phyloP scores from a whole-genome alignment of 164 flowering plant species.

The Sextonia rubra region DNA sequence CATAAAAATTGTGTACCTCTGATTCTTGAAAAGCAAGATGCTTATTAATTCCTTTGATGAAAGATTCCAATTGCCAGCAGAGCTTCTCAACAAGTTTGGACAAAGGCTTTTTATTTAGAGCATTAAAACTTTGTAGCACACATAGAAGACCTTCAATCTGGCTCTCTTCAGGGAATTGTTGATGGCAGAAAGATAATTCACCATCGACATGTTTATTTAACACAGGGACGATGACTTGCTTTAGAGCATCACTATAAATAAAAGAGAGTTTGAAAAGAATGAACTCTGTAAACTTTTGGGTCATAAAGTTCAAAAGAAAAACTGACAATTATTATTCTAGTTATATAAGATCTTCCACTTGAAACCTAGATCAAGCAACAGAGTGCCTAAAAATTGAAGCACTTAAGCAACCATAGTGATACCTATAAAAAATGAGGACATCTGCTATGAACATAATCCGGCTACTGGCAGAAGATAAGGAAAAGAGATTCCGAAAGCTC shows the following conservation, averaged over 20 bases:
- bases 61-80: constrained; percentile 42
- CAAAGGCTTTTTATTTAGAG: constrained; percentile 20
- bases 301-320: neutral
- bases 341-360: constrained; percentile 2
- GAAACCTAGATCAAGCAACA: constrained; percentile 7
- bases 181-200: constrained; percentile 12
- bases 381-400: constrained; percentile 4
- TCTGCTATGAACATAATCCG: constrained; percentile 61
- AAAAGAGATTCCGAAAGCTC: constrained; percentile 28
- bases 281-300: neutral
- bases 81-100: constrained; percentile 43
- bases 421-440: constrained; percentile 69
- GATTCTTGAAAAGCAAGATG: constrained; percentile 55
- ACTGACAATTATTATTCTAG: constrained; percentile 6
- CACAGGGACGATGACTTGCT: constrained; percentile 46
- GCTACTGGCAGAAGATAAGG: constrained; percentile 32
- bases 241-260: constrained; percentile 54
- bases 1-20: constrained; percentile 48
- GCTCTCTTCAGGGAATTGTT: constrained; percentile 29
- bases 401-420: constrained; percentile 15
- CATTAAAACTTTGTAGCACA: constrained; percentile 30
- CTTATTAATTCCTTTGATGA: constrained; percentile 28
- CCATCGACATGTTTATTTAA: constrained; percentile 24
- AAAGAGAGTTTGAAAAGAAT: constrained; percentile 2
- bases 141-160: constrained; percentile 42